A percentile compares a stretch with the other conserved stretches of the same genome.
These are phyloP conservation scores for Larix kaempferi DNA, from an alignment of 75 land plant species.

Conservation along the genomic window DNA sequence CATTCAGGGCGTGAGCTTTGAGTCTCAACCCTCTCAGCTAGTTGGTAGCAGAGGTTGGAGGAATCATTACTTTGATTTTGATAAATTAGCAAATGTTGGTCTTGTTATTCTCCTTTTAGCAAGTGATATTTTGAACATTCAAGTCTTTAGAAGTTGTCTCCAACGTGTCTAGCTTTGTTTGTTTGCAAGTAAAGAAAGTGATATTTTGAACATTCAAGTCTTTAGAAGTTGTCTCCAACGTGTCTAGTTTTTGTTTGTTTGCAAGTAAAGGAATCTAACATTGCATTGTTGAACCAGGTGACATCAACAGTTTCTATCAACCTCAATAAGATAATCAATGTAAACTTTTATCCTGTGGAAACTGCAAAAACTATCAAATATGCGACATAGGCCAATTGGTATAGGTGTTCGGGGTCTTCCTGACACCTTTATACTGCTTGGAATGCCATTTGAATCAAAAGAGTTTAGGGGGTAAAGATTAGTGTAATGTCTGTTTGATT, in stretches of 20 bases:
- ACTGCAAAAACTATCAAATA: conserved; percentile 85
- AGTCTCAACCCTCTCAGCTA: conserved; percentile 90
- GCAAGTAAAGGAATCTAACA: neutral
- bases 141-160: neutral
- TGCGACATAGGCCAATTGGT: conserved; percentile 93
- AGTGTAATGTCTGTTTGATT: neutral
- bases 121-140: neutral
- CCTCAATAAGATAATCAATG: conserved; percentile 96
- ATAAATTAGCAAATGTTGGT: conserved; percentile 84
- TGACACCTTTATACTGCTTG: conserved; percentile 91
- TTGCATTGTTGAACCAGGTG: conserved; percentile 44
- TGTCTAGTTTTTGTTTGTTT: too few relatives aligned
- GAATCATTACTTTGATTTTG: conserved; percentile 89
- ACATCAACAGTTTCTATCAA: conserved; percentile 73
- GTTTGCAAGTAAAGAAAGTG: neutral
- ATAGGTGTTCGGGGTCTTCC: conserved; percentile 98
- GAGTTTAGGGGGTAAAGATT: conserved; percentile 45
- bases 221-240: too few relatives aligned
- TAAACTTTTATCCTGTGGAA: conserved; percentile 91
- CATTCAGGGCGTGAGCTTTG: conserved; percentile 68
- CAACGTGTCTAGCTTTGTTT: neutral
- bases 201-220: too few relatives aligned
- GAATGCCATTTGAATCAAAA: conserved; percentile 95
- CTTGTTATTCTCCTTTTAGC: neutral
- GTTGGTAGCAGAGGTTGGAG: conserved; percentile 83